phyloP scores from a whole-genome alignment of 176 grass and related monocot species.

The Musa troglodytarum region DNA sequence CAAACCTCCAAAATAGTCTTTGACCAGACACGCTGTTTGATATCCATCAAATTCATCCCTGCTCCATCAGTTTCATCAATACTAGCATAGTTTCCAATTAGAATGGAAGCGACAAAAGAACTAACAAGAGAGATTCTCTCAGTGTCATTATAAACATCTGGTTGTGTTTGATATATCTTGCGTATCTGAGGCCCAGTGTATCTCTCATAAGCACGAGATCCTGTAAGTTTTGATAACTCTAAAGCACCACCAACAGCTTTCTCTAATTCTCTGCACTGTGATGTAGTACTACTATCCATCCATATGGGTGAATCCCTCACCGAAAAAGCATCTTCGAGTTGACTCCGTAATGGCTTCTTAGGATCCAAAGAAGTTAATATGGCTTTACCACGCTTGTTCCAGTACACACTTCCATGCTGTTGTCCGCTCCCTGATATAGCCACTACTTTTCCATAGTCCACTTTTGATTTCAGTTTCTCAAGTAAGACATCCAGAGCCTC shows the following conservation, averaged over 20 bases:
- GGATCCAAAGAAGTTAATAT: constrained; percentile 60
- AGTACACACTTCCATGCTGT: constrained; percentile 94
- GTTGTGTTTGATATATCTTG: constrained; percentile 55
- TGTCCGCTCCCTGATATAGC: constrained; percentile 83
- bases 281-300: constrained; percentile 96
- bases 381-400: constrained; percentile 60
- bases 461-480: constrained; percentile 65
- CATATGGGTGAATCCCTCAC: constrained; percentile 75
- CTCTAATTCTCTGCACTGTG: constrained; percentile 91
- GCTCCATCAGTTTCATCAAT: constrained; percentile 96
- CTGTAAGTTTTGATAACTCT: constrained; percentile 81
- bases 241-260: constrained; percentile 72
- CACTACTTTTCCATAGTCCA: constrained; percentile 54
- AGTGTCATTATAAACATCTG: constrained; percentile 51
- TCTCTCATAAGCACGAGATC: constrained; percentile 82
- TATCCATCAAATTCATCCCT: constrained; percentile 99
- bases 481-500: constrained; percentile 81
- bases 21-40: constrained; percentile 69
- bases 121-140: constrained; percentile 95
- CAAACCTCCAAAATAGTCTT: constrained; percentile 70
- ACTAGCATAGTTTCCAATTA: constrained; percentile 71
- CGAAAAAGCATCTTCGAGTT: constrained; percentile 70
- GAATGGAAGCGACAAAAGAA: constrained; percentile 83
- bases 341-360: constrained; percentile 41
- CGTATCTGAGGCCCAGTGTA: constrained; percentile 85